A percentile compares a stretch with the other conserved stretches of the same genome.
Conservation (phyloP, 2,329 filamentous ascomycete genomes). For the Didymella pomorum region DNA sequence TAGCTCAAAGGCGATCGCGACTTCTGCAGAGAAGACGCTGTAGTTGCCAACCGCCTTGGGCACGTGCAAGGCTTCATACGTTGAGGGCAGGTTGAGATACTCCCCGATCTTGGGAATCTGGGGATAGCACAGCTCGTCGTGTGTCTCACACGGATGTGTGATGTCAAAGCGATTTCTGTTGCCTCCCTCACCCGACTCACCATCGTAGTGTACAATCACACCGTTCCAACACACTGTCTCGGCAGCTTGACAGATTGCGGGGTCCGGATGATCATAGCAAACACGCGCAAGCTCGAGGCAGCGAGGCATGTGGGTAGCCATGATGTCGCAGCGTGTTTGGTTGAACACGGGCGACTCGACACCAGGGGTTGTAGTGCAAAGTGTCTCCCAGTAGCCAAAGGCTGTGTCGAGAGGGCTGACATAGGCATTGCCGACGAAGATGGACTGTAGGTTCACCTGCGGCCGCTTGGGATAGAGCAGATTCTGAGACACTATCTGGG, state of each 20-base stretch:
- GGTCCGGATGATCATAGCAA: conserved; percentile 54
- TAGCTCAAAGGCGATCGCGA: conserved; percentile 39
- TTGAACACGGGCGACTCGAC: conserved; percentile 56
- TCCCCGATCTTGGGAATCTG: conserved; percentile 39
- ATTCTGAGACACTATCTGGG: conserved; percentile 57
- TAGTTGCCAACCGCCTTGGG: conserved; percentile 47
- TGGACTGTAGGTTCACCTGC: conserved; percentile 55
- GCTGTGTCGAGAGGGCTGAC: conserved; percentile 53
- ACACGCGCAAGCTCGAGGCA: conserved; percentile 54
- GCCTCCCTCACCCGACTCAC: conserved; percentile 50
- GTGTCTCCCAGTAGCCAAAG: conserved; percentile 58
- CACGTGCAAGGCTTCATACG: conserved; percentile 45
- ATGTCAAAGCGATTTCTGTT: conserved; percentile 57
- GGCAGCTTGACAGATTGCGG: conserved; percentile 53
- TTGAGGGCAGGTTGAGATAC: conserved; percentile 46
- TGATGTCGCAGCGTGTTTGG: conserved; percentile 56
- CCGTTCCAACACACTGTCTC: conserved; percentile 49
- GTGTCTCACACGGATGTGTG: conserved; percentile 48
- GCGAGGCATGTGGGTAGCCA: conserved; percentile 56
- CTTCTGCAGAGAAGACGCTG: conserved; percentile 34
- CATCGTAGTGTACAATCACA: conserved; percentile 53
- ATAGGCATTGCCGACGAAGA: conserved; percentile 58
- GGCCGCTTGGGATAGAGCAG: conserved; percentile 51
- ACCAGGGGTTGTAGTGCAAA: conserved; percentile 58
- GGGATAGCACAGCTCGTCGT: conserved; percentile 51